Base-by-base conservation (phyloP, 2,329 filamentous ascomycete species). In the Trichocomaceae sp. region DNA sequence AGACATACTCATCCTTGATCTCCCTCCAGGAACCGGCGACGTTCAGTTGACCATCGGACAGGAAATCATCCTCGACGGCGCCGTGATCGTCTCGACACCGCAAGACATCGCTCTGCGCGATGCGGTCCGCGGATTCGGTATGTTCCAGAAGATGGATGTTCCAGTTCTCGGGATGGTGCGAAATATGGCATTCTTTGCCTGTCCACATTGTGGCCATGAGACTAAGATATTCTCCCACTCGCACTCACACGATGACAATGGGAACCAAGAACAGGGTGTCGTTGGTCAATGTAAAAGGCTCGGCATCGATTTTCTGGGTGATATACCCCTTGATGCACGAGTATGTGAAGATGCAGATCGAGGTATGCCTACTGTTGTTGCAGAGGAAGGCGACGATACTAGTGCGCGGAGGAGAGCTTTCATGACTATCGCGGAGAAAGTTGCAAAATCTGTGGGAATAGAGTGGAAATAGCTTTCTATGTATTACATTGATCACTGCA, bases 21-120 rank as follows among this genome's bases (percentile, higher is more conserved):
- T 99, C 48, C 93, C 93, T 0, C 93, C 93, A 0, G 93, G 93
- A 2, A 99, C 93, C 0, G 93, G 93, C 22, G 93, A 99, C 66
- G 92, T 92, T 0, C 93, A 99, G 67, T 78, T 99, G 61, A 96
- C 90, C n/a, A 93, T 99, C 58, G 92, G 90, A 15, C 93, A 99
- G 70, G 92, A 96, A 73, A 79, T 99, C 10, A 78, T 88, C n/a
- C 76, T 99, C 2, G 88, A 95, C 62, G 92, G 90, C 79, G 75
- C 68, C 0, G 77, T 97, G 15, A 88, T 99, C 35, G 85, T 99
- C 1, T 93, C 90, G 0, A 99, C 93, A 0, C 93, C 93, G 2
- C 93, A 99, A 69, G 90, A 95, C 50, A 83, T 99, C 26, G 90
- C 92, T 1, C 82, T 96, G 1, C 90, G 92, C 63, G 93, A 99